Conservation (phyloP, 768 basidiomycete genomes). For the Amanita molliuscula region DNA sequence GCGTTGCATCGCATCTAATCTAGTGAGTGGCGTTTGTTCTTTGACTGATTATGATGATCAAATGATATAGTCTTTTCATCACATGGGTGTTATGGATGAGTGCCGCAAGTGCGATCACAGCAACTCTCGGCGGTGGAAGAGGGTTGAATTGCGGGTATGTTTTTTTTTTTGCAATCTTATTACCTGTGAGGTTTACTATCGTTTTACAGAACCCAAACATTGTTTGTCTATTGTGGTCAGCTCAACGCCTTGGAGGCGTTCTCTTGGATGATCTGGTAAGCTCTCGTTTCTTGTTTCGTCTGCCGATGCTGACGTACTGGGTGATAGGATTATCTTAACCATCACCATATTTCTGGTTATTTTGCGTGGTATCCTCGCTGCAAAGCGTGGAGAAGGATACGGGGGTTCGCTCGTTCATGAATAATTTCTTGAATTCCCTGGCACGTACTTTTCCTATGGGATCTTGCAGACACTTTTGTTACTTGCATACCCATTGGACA, state of each 20-base stretch:
- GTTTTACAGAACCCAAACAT: conserved; percentile 9
- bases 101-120: conserved; percentile 8
- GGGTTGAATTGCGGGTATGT: conserved; percentile 9
- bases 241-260: conserved; percentile 48
- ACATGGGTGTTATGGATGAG: conserved; percentile 11
- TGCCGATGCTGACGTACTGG: conserved; percentile 2
- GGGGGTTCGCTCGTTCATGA: conserved; percentile 26
- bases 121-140: conserved; percentile 7
- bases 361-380: conserved; percentile 46
- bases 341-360: conserved; percentile 49
- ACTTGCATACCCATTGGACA: conserved; percentile 1
- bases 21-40: conserved; percentile 36
- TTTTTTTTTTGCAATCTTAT: background rate
- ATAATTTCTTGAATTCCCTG: background rate
- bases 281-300: background rate
- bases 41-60: conserved; percentile 3
- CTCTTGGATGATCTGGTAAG: conserved; percentile 44
- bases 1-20: conserved; percentile 50
- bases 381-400: conserved; percentile 59
- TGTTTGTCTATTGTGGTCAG: conserved; percentile 40
- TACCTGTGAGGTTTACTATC: background rate
- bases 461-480: background rate
- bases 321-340: conserved; percentile 51
- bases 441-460: background rate
- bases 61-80: conserved; percentile 8